phyloP scores from a whole-genome alignment of 2,329 filamentous ascomycete genomes.

The Neofusicoccum umdonicola region DNA sequence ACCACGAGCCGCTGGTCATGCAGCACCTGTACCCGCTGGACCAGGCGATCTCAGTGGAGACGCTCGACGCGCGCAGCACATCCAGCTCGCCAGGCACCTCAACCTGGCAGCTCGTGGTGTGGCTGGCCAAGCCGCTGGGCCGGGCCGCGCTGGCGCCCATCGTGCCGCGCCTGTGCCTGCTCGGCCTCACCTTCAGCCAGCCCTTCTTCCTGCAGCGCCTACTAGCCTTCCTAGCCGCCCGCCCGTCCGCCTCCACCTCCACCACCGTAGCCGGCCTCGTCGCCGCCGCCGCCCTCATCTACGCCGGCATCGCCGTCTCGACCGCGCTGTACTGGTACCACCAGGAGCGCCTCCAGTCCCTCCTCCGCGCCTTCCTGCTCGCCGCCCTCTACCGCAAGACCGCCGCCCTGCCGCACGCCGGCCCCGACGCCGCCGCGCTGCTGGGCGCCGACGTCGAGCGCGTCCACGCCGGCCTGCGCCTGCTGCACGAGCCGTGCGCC shows the following conservation, averaged over 20 bases:
- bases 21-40: conserved; percentile 48
- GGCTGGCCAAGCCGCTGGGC: conserved; percentile 19
- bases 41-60: conserved; percentile 35
- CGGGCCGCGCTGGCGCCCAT: conserved; percentile 17
- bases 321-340: conserved; percentile 28
- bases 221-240: conserved; percentile 22
- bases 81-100: conserved; percentile 28
- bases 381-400: conserved; percentile 37
- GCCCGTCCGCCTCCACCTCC: not conserved
- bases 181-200: conserved; percentile 22
- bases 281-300: conserved; percentile 25
- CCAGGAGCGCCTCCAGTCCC: conserved; percentile 37
- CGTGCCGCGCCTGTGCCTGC: not conserved
- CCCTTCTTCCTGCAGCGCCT: conserved; percentile 27
- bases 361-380: conserved; percentile 33
- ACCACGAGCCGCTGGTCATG: conserved; percentile 36
- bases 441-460: conserved; percentile 39
- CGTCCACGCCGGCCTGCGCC: conserved; percentile 34
- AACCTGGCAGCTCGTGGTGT: conserved; percentile 29
- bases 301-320: conserved; percentile 24
- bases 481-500: conserved; percentile 35
- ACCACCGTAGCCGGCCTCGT: conserved; percentile 25
- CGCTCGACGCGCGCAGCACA: not conserved
- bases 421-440: conserved; percentile 31
- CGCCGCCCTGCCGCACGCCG: conserved; percentile 24